These are phyloP conservation scores for Lichtheimia corymbifera DNA, from an alignment of 371 early-diverging fungal species.

Conservation along the genomic window DNA sequence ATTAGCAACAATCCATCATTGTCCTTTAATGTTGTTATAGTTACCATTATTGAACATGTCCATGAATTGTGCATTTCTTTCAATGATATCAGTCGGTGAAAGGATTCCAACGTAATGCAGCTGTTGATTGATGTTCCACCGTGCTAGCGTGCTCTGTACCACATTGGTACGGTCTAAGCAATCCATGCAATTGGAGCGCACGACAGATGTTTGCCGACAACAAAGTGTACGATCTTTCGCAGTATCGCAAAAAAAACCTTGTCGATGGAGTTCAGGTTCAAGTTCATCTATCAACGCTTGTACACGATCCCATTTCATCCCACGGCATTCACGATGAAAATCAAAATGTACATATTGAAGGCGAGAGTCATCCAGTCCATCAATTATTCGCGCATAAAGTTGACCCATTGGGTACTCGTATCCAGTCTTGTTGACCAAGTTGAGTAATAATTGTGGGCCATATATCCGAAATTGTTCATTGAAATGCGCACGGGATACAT, in stretches of 20 bases:
- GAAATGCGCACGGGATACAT: constrained; percentile 70
- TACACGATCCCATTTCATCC: constrained; percentile 86
- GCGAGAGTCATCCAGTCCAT: constrained; percentile 51
- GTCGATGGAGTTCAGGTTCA: constrained; percentile 60
- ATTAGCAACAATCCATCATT: background rate
- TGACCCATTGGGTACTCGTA: constrained; percentile 83
- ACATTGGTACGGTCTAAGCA: constrained; percentile 99
- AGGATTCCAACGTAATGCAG: constrained; percentile 66
- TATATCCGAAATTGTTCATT: constrained; percentile 66
- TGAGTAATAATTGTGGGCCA: constrained; percentile 81
- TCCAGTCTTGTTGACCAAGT: constrained; percentile 87
- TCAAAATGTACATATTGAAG: constrained; percentile 89
- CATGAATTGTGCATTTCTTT: constrained; percentile 46
- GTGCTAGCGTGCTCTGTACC: constrained; percentile 88
- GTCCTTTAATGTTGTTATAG: background rate
- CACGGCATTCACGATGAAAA: constrained; percentile 93
- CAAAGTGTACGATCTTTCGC: background rate
- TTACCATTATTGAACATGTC: constrained; percentile 36
- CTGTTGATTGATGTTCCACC: constrained; percentile 65
- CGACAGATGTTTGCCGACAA: constrained; percentile 73
- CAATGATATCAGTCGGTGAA: constrained; percentile 59
- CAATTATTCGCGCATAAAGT: constrained; percentile 59
- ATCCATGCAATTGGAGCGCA: constrained; percentile 99
- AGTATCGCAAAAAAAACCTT: constrained; percentile 49
- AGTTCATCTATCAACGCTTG: constrained; percentile 73